These are phyloP conservation scores for Phyllosticta citribraziliensis DNA, from an alignment of 2,329 filamentous ascomycete genomes.

Conservation along the genomic window DNA sequence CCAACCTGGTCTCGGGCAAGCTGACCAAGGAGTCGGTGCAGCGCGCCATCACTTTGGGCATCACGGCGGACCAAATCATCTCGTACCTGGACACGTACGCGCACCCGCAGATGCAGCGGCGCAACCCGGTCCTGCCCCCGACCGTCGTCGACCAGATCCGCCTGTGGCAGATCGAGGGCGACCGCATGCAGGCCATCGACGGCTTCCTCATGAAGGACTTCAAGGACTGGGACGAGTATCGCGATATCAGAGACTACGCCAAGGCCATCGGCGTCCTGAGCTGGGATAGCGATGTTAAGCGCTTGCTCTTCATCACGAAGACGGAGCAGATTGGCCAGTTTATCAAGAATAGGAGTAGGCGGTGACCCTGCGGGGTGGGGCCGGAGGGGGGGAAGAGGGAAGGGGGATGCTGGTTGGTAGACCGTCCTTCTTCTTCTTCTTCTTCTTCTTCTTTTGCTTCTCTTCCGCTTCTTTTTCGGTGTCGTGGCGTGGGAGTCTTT, in stretches of 20 bases:
- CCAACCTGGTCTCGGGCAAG: conserved; percentile 87
- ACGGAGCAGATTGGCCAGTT: conserved; percentile 72
- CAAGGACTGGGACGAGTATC: conserved; percentile 58
- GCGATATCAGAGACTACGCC: conserved; percentile 62
- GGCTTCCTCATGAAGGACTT: conserved; percentile 92
- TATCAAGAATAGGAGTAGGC: conserved; percentile 8
- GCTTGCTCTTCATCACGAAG: conserved; percentile 85
- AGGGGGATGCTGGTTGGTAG: too few relatives aligned
- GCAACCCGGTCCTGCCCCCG: conserved; percentile 70
- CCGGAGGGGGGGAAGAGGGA: too few relatives aligned
- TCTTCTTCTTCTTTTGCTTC: too few relatives aligned
- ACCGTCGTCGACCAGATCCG: conserved; percentile 97
- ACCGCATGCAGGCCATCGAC: conserved; percentile 74
- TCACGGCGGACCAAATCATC: conserved; percentile 92
- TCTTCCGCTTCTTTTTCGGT: too few relatives aligned
- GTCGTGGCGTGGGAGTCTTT: too few relatives aligned
- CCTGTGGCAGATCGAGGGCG: conserved; percentile 94
- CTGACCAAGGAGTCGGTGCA: conserved; percentile 83
- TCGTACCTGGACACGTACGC: conserved; percentile 86
- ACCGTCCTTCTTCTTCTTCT: too few relatives aligned
- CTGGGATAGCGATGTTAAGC: conserved; percentile 71
- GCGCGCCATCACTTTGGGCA: conserved; percentile 77
- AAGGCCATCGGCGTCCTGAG: conserved; percentile 82
- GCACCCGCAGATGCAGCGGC: conserved; percentile 82
- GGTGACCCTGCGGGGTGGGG: neutral